A percentile compares a stretch with the other conserved stretches of the same genome.
Conservation (phyloP, 2,329 filamentous ascomycete genomes). For the Rutstroemia sp. region DNA sequence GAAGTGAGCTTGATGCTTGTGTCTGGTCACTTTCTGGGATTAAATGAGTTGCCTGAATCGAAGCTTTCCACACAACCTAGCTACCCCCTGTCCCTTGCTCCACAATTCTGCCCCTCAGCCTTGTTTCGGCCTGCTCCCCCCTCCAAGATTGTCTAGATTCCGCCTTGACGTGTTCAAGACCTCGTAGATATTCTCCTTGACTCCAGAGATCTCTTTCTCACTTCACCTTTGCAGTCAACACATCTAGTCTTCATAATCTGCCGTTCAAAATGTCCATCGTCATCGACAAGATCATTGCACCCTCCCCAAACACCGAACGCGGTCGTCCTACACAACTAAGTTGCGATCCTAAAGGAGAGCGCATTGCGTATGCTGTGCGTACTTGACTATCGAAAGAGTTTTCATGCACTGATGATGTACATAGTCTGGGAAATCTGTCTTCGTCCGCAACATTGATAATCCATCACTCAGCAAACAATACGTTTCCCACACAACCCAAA, state of each 20-base stretch:
- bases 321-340: constrained; percentile 87
- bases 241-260: background rate
- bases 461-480: constrained; percentile 83
- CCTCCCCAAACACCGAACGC: constrained; percentile 73
- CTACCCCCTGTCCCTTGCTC: background rate
- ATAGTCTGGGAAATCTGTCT: constrained; percentile 92
- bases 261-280: constrained; percentile 38
- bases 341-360: constrained; percentile 79
- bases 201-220: background rate
- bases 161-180: background rate
- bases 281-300: constrained; percentile 69
- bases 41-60: background rate
- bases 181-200: background rate
- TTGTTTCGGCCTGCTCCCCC: background rate
- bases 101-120: constrained; percentile 4
- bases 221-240: background rate
- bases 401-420: constrained; percentile 9
- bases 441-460: constrained; percentile 88
- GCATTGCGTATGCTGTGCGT: constrained; percentile 84
- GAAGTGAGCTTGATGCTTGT: no score
- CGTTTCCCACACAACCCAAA: constrained; percentile 79
- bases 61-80: no score
- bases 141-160: background rate
- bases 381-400: background rate
- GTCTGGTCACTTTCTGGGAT: no score